Base-by-base conservation (phyloP, 2,329 filamentous ascomycete genomes). In the Orbilia oligospora region DNA sequence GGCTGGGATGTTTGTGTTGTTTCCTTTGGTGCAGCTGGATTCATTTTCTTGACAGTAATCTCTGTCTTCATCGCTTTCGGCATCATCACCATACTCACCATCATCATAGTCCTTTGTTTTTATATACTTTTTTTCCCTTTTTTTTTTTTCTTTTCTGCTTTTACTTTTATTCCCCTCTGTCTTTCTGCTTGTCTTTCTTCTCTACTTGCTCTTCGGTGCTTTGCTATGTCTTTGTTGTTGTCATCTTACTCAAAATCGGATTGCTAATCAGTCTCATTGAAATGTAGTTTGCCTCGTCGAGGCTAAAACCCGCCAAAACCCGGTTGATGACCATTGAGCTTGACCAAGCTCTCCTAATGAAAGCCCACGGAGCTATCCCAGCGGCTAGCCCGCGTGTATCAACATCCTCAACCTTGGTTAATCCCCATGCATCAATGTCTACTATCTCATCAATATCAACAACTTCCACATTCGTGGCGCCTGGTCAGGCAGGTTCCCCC, bases 241-340 rank as follows among this genome's bases (percentile, higher is more conserved):
- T 41, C 55, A 22, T 27, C 30, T 20, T 79, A 69, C 49, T 27
- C 33, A 22, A 12, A 48, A 44, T 27, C 22, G n/a, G 36, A 9
- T 63, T 67, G 36, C 75, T 78, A 48, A 78, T 53, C 48, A 63
- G 20, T 6, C 22, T 71, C 53, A 68, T 69, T 30, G 27, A 71
- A 1, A 3, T 58, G 68, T 80, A 82, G 81, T 82, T 82, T 67
- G 79, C 81, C 77, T 82, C 81, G 41, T 80, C 81, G 78, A 82
- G 81, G 81, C 81, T 82, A 71, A 82, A 82, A 78, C 81, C 81
- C 69, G 81, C 81, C 36, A 81, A 81, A 79, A 80, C 81, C 71
- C 81, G 81, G 75, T 81, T 82, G 71, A 82, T 82, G 81, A 82
- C 81, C 55, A 81, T 82, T 71, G 81, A 82, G 71, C 81, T 82